Evolutionary conservation across 495 filamentous ascomycete genomes (phyloP).

Genomic region (Penicillium herquei): DNA sequence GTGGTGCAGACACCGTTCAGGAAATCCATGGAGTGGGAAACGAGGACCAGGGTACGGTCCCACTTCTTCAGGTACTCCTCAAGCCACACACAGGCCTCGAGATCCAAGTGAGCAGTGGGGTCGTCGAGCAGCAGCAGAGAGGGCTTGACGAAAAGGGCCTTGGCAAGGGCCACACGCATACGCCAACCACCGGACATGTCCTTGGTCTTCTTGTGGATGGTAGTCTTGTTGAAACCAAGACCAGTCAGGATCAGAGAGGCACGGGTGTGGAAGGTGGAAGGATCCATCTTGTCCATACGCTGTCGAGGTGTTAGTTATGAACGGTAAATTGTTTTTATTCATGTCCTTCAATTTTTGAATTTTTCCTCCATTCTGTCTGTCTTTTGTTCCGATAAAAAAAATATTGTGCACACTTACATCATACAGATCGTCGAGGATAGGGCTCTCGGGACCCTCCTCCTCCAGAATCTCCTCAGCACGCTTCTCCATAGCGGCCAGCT

Average conservation of each 20-base stretch:
- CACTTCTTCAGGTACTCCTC: constrained; percentile 99
- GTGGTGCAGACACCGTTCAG: constrained; percentile 97
- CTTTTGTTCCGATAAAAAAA: background rate
- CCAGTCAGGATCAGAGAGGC: constrained; percentile 95
- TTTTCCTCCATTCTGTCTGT: background rate
- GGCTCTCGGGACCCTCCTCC: constrained; percentile 84
- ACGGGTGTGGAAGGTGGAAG: constrained; percentile 97
- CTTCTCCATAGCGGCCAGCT: constrained; percentile 85
- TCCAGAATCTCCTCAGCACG: constrained; percentile 89
- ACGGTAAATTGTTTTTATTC: constrained; percentile 1
- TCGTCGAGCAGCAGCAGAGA: constrained; percentile 95
- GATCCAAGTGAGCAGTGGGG: constrained; percentile 97
- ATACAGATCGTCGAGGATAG: constrained; percentile 91
- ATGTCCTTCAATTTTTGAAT: background rate
- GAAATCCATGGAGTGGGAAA: constrained; percentile 98
- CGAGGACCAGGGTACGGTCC: constrained; percentile 95
- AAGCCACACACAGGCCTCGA: constrained; percentile 99
- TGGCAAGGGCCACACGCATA: constrained; percentile 97
- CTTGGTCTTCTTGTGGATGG: constrained; percentile 98
- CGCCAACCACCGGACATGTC: constrained; percentile 99
- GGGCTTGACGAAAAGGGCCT: constrained; percentile 98
- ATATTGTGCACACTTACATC: constrained; percentile 75
- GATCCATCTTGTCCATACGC: constrained; percentile 99
- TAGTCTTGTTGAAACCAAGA: constrained; percentile 97
- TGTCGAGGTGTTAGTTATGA: constrained; percentile 39